Conservation (phyloP, 2,329 filamentous ascomycete genomes). For the Diaporthe ilicicola region DNA sequence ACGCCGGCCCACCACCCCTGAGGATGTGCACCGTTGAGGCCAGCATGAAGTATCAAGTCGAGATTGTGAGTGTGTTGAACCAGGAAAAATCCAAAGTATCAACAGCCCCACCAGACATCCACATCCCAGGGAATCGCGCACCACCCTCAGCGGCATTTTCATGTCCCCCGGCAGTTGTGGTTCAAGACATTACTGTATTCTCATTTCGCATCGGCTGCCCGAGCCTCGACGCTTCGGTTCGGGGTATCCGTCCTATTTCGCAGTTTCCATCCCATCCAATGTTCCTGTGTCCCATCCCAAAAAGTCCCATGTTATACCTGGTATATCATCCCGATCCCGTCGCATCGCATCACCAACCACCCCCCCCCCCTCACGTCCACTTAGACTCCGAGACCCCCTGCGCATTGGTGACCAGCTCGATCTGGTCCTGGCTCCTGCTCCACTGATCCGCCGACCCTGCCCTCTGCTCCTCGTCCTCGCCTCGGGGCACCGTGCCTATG, state of each 20-base stretch:
- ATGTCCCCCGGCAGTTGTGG: background rate
- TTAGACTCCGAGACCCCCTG: constrained; percentile 9
- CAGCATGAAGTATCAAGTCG: background rate
- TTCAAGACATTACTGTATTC: constrained; percentile 18
- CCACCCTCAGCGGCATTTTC: background rate
- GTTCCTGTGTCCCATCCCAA: constrained; percentile 8
- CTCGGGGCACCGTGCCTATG: constrained; percentile 2
- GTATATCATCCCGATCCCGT: background rate
- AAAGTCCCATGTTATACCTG: background rate
- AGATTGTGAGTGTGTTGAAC: no score
- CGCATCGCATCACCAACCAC: background rate
- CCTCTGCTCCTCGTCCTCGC: constrained; percentile 5
- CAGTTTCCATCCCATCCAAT: background rate
- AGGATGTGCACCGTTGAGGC: background rate
- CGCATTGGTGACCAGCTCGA: constrained; percentile 24
- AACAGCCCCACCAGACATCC: no score
- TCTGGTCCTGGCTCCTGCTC: constrained; percentile 24
- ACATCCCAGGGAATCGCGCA: background rate
- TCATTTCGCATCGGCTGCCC: background rate
- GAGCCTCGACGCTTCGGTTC: constrained; percentile 6
- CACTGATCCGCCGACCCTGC: background rate
- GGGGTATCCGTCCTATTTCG: constrained; percentile 3
- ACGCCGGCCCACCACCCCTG: background rate
- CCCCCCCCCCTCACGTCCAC: background rate
- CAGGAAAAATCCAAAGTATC: no score